Conservation (phyloP, 371 early-diverging fungal genomes). For the Mucor lusitanicus region DNA sequence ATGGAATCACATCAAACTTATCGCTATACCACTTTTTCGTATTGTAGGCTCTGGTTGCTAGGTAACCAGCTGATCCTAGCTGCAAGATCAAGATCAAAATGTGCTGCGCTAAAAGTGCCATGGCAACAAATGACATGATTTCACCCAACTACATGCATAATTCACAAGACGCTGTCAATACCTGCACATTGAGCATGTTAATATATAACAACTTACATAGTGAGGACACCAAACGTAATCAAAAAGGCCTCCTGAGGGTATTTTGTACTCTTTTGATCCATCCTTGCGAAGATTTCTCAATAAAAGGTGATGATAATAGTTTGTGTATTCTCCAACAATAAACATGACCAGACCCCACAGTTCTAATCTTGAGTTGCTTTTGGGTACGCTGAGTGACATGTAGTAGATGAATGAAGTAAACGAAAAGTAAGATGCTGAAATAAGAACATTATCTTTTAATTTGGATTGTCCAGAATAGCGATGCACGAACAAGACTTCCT, state of each 20-base stretch:
- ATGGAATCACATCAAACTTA: constrained; percentile 19
- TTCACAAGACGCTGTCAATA: background rate
- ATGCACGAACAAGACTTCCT: constrained; percentile 44
- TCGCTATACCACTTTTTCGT: constrained; percentile 39
- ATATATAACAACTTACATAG: constrained; percentile 43
- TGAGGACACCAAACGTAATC: constrained; percentile 46
- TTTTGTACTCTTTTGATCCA: constrained; percentile 33
- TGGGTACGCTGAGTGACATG: constrained; percentile 18
- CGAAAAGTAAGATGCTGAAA: constrained; percentile 26
- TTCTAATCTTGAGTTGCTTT: no score
- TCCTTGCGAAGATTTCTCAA: constrained; percentile 25
- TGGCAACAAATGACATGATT: constrained; percentile 31
- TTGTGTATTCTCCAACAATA: constrained; percentile 28
- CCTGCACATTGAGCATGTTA: no score
- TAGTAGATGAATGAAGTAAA: constrained; percentile 7
- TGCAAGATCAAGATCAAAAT: constrained; percentile 22
- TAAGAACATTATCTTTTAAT: constrained; percentile 16
- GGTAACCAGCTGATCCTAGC: constrained; percentile 24
- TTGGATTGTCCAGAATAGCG: constrained; percentile 33
- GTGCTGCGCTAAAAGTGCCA: constrained; percentile 33
- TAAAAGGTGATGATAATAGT: constrained; percentile 41
- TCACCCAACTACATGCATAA: constrained; percentile 29
- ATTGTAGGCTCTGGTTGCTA: constrained; percentile 31
- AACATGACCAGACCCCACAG: constrained; percentile 23
- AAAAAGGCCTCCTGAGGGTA: constrained; percentile 37